Evolutionary conservation across 1,284 basidiomycete species (phyloP).

Genomic region (Rhizoctonia solani): DNA sequence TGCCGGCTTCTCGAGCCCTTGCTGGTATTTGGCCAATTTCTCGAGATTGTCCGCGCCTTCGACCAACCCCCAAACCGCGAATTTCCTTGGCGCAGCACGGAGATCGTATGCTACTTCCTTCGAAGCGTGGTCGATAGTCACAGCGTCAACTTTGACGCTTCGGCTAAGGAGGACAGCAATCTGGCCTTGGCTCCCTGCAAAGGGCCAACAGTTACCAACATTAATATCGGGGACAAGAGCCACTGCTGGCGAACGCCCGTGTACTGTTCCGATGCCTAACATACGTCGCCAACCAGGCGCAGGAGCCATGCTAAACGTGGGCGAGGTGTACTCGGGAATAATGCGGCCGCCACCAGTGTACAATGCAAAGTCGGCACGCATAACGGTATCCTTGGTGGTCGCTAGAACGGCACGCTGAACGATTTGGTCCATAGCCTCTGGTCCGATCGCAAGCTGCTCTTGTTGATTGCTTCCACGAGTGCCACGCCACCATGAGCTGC

Average conservation of each 20-base stretch:
- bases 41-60: slow-evolving; percentile 73
- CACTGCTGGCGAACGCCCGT: slow-evolving; percentile 79
- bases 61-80: slow-evolving; percentile 88
- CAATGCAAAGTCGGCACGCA: slow-evolving; percentile 82
- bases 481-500: slow-evolving; percentile 44
- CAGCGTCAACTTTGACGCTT: slow-evolving; percentile 68
- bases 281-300: slow-evolving; percentile 40
- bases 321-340: slow-evolving; percentile 80
- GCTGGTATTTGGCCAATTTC: slow-evolving; percentile 53
- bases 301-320: slow-evolving; percentile 70
- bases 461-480: slow-evolving; percentile 3
- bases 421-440: slow-evolving; percentile 34
- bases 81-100: slow-evolving; percentile 77
- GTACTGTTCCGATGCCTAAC: slow-evolving; percentile 57
- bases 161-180: slow-evolving; percentile 79
- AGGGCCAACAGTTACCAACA: slow-evolving; percentile 92
- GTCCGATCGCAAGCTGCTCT: slow-evolving; percentile 19
- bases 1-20: slow-evolving; percentile 38
- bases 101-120: slow-evolving; percentile 77
- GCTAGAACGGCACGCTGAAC: slow-evolving; percentile 49
- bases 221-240: slow-evolving; percentile 82
- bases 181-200: slow-evolving; percentile 75
- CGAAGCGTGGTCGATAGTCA: slow-evolving; percentile 89
- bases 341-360: slow-evolving; percentile 80
- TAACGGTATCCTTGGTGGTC: slow-evolving; percentile 77